Percentiles rank a stretch among this genome's conserved stretches.
phyloP scores from a whole-genome alignment of 257 asterid genomes.

The Solanum sitiens region DNA sequence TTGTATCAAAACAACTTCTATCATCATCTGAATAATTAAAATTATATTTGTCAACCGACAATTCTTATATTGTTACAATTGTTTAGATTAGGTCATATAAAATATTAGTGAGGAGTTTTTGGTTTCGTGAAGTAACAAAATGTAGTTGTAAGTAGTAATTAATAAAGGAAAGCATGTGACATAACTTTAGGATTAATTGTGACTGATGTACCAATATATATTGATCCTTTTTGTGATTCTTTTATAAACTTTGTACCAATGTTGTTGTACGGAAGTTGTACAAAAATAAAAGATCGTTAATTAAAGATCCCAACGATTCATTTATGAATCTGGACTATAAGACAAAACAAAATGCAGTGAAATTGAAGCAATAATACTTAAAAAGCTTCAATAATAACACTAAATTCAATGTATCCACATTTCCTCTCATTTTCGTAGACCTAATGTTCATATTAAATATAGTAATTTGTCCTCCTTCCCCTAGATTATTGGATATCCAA shows the following conservation, averaged over 20 bases:
- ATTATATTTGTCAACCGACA: no score
- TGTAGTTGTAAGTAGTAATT: background rate
- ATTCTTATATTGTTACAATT: background rate
- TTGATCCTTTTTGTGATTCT: background rate
- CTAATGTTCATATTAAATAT: background rate
- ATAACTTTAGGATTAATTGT: background rate
- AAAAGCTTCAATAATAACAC: background rate
- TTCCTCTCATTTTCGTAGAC: background rate
- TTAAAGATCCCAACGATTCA: conserved; percentile 5
- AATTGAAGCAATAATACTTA: background rate
- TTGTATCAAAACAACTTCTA: background rate
- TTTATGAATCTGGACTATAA: conserved; percentile 29
- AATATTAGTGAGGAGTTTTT: background rate
- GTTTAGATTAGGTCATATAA: background rate
- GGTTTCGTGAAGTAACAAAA: background rate
- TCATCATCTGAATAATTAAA: no score
- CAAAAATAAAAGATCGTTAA: conserved; percentile 1
- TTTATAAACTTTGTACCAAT: background rate
- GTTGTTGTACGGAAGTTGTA: conserved; percentile 39
- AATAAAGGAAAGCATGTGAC: background rate
- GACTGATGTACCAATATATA: background rate
- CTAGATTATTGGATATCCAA: conserved; percentile 13
- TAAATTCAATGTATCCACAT: background rate
- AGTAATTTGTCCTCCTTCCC: background rate
- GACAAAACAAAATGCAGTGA: conserved; percentile 22